Percentiles rank a stretch among this genome's conserved stretches.
Evolutionary conservation across 257 asterid species (phyloP).

Genomic region (Ilex aquifolium): DNA sequence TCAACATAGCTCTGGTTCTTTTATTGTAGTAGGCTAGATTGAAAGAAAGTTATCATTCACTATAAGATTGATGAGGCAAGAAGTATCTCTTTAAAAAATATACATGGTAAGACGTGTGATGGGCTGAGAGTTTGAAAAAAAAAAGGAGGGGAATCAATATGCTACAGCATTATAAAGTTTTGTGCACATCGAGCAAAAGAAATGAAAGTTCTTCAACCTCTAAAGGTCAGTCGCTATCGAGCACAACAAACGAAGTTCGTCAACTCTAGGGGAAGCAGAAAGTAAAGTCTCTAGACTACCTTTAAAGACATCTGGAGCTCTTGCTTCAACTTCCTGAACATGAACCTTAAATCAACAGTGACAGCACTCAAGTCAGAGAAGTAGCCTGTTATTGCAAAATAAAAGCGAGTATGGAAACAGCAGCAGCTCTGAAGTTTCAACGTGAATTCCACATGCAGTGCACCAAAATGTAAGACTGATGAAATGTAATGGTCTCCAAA

Average conservation of each 20-base stretch:
- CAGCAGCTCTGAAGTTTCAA: background rate
- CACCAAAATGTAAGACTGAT: constrained; percentile 4
- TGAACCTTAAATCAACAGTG: constrained; percentile 55
- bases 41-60: too few species aligned
- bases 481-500: constrained; percentile 7
- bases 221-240: background rate
- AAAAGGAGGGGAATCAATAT: background rate
- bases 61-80: too few species aligned
- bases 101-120: background rate
- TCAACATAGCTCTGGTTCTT: too few species aligned
- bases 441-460: constrained; percentile 1
- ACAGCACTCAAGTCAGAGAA: constrained; percentile 18
- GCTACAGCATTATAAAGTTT: constrained; percentile 4
- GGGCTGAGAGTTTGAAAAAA: background rate
- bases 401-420: background rate
- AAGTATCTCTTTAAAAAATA: too few species aligned
- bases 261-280: background rate
- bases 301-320: constrained; percentile 47
- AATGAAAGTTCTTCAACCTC: constrained; percentile 8
- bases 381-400: constrained; percentile 12
- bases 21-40: too few species aligned
- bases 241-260: constrained; percentile 10
- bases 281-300: constrained; percentile 34
- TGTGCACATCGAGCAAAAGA: constrained; percentile 5
- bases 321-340: constrained; percentile 72